Evolutionary conservation across 2,329 filamentous ascomycete genomes (phyloP).

Genomic region (Trichoderma sp.): DNA sequence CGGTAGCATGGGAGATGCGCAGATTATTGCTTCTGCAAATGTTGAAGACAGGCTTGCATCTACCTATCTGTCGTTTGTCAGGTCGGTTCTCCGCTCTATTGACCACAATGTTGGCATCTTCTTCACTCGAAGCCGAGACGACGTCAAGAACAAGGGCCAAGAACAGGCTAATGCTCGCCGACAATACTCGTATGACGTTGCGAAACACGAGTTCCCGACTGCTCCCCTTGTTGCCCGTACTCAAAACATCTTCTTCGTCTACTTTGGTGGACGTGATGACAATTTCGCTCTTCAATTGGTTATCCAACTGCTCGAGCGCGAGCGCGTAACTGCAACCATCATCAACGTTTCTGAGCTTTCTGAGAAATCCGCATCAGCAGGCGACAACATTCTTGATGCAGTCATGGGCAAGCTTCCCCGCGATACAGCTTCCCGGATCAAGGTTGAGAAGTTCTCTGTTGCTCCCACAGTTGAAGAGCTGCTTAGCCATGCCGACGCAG

Average conservation of each 20-base stretch:
- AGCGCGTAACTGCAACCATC: conserved; percentile 75
- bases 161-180: conserved; percentile 46
- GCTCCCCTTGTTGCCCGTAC: conserved; percentile 63
- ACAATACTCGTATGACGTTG: conserved; percentile 57
- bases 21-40: conserved; percentile 28
- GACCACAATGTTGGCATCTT: conserved; percentile 77
- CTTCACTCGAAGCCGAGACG: conserved; percentile 60
- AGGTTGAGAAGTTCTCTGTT: conserved; percentile 23
- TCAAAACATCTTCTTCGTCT: conserved; percentile 85
- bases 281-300: conserved; percentile 75
- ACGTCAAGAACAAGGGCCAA: conserved; percentile 30
- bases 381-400: conserved; percentile 20
- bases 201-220: conserved; percentile 53
- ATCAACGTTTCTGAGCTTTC: conserved; percentile 38
- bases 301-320: conserved; percentile 78
- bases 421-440: conserved; percentile 23
- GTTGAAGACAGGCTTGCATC: conserved; percentile 41
- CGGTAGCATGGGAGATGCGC: conserved; percentile 66
- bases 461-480: conserved; percentile 27
- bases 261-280: conserved; percentile 82
- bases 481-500: conserved; percentile 23
- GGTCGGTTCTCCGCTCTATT: conserved; percentile 60
- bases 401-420: conserved; percentile 18
- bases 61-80: conserved; percentile 72
- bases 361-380: background rate